Evolutionary conservation across 495 filamentous ascomycete species (phyloP).

Genomic region (Xylaria curta): DNA sequence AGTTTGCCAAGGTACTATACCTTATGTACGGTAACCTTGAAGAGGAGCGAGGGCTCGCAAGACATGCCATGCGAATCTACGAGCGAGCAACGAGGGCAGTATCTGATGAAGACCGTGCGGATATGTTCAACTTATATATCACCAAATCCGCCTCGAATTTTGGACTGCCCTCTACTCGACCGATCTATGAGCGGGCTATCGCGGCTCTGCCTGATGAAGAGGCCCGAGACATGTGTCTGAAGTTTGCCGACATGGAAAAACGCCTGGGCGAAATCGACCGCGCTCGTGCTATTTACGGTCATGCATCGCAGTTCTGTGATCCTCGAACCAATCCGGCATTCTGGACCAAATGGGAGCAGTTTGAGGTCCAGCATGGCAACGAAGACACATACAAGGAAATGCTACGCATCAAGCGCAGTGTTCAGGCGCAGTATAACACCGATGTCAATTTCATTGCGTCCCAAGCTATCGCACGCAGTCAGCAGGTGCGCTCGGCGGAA

Average conservation of each 20-base stretch:
- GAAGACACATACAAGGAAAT: conserved; percentile 99
- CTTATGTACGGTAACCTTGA: conserved; percentile 98
- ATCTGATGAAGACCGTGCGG: conserved; percentile 89
- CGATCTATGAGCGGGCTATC: conserved; percentile 96
- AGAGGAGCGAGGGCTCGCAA: conserved; percentile 93
- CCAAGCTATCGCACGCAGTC: conserved; percentile 85
- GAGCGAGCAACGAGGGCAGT: conserved; percentile 96
- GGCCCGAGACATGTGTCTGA: conserved; percentile 97
- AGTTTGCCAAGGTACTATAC: conserved; percentile 94
- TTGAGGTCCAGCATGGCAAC: conserved; percentile 97
- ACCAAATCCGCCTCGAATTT: conserved; percentile 99
- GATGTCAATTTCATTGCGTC: conserved; percentile 99
- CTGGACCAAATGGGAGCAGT: conserved; percentile 96
- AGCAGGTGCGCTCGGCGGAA: conserved; percentile 62
- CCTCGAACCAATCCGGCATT: conserved; percentile 86
- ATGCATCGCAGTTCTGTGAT: conserved; percentile 97
- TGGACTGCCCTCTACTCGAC: conserved; percentile 90
- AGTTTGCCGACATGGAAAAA: conserved; percentile 99
- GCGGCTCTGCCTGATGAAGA: conserved; percentile 90
- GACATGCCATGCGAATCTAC: conserved; percentile 99
- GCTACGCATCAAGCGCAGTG: conserved; percentile 95
- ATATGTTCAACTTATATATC: conserved; percentile 99
- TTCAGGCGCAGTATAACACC: conserved; percentile 97
- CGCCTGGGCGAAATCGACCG: conserved; percentile 95
- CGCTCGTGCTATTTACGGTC: conserved; percentile 92